A percentile compares a stretch with the other conserved stretches of the same genome.
These are phyloP conservation scores for Thalassiosira allenii DNA, from an alignment of 352 stramenopile species.

Conservation along the genomic window DNA sequence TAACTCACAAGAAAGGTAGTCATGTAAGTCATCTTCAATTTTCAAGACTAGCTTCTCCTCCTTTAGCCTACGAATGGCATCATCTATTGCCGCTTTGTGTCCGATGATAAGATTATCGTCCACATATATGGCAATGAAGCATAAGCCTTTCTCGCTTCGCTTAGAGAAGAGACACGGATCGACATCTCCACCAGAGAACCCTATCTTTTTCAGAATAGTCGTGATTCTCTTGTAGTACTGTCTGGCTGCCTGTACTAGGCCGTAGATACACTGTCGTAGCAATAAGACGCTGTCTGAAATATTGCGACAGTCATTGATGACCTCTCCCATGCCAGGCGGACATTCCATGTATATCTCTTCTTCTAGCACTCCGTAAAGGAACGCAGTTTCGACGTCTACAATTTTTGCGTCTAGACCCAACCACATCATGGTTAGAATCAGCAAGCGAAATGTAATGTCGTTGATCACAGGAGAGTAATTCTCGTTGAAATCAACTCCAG, in stretches of 20 bases:
- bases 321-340: constrained; percentile 11
- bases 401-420: constrained; percentile 4
- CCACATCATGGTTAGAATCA: constrained; percentile 12
- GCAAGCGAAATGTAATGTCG: constrained; percentile 21
- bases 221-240: constrained; percentile 29
- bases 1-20: constrained; percentile 27
- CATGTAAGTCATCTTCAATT: constrained; percentile 12
- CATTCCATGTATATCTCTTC: constrained; percentile 39
- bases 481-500: constrained; percentile 42
- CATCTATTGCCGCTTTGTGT: constrained; percentile 2
- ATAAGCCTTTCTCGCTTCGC: constrained; percentile 1
- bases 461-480: constrained; percentile 27
- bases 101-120: constrained; percentile 30
- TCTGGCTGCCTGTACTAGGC: constrained; percentile 33
- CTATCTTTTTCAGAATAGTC: constrained; percentile 21
- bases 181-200: constrained; percentile 18
- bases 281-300: too few species aligned
- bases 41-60: constrained; percentile 7
- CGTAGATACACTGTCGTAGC: constrained; percentile 36
- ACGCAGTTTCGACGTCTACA: constrained; percentile 37
- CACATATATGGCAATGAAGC: constrained; percentile 29
- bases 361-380: constrained; percentile 28
- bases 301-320: constrained; percentile 18
- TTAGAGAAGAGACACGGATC: constrained; percentile 26
- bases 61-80: constrained; percentile 12